Evolutionary conservation across 257 asterid species (phyloP).

Genomic region (Forsythia suspensa): DNA sequence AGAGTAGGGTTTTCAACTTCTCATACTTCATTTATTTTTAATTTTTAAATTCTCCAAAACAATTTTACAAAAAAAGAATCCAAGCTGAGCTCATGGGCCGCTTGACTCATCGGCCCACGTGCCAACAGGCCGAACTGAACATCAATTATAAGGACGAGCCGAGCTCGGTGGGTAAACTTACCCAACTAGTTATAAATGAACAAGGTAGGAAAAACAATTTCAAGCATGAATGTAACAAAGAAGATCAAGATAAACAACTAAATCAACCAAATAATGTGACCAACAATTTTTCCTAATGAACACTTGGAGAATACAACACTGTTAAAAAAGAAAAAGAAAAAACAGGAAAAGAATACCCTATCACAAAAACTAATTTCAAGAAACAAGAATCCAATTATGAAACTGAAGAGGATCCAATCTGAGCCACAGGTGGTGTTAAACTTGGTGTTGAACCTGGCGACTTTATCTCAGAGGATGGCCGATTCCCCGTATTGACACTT

Average conservation of each 20-base stretch:
- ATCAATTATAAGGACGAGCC: too few relatives aligned
- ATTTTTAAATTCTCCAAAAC: too few relatives aligned
- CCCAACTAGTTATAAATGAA: background rate
- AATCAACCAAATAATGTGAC: background rate
- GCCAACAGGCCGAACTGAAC: too few relatives aligned
- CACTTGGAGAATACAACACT: background rate
- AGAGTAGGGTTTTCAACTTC: too few relatives aligned
- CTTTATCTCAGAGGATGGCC: conserved; percentile 5
- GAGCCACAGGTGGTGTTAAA: conserved; percentile 7
- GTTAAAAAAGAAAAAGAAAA: background rate
- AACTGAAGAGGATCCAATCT: conserved; percentile 10
- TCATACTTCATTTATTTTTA: too few relatives aligned
- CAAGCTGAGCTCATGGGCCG: too few relatives aligned
- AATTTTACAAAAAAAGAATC: too few relatives aligned
- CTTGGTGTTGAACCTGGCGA: conserved; percentile 11
- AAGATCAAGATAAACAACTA: background rate
- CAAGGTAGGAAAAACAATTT: too few relatives aligned
- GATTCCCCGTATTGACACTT: conserved; percentile 7
- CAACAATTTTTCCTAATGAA: background rate
- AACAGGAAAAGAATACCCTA: background rate
- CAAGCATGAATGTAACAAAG: too few relatives aligned
- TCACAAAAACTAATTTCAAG: background rate
- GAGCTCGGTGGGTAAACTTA: too few relatives aligned
- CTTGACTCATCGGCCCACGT: too few relatives aligned
- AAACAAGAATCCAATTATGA: background rate